Base-by-base conservation (phyloP, 768 basidiomycete genomes). In the Mycena sanguinolenta region DNA sequence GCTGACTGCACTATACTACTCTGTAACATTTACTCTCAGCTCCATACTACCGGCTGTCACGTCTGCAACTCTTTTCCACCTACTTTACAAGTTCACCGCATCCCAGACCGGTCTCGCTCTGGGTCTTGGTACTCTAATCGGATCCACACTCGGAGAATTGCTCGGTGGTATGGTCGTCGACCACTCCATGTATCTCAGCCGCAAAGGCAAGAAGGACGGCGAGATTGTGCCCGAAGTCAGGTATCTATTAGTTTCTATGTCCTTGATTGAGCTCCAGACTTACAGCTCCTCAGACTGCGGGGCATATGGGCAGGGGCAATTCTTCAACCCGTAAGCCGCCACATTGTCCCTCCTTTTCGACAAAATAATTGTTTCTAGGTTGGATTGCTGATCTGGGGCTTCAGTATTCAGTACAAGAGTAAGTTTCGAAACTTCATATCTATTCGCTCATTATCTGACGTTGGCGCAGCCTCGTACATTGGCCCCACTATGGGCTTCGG, bases 1-100 rank as follows among this genome's bases (percentile, higher is more conserved):
- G 12, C 21, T 73, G 52, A 63, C 71, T 2, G 71, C 71, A 0
- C 34, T 73, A 5, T 73, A 65, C 58, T 73, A 73, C 32, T 58
- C 67, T 2, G 38, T 60, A 7, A 60, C 66, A 34, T 73, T 69
- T n/a, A 67, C 67, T 9, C 58, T 73, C 16, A 34, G 52, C 52
- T 69, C 67, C 30, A 73, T 73, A 27, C 58, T 73, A 0, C 71
- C 71, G 25, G 71, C 71, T 12, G 71, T 73, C 32, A 73, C 71
- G 0, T 63, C 63, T 3, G 68, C 71, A 32, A 69, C 62, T 19
- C 62, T 73, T 13, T 73, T 73, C 68, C 61, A 49, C n/a, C 36
- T 38, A 17, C 63, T 69, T 6, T 73, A 65, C 63, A 44, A 39
- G 3, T 69, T 72, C 58, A 65, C 38, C 27, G 55, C 68, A 19